Evolutionary conservation across 116 monocot species (phyloP).

Genomic region (Posidonia oceanica): DNA sequence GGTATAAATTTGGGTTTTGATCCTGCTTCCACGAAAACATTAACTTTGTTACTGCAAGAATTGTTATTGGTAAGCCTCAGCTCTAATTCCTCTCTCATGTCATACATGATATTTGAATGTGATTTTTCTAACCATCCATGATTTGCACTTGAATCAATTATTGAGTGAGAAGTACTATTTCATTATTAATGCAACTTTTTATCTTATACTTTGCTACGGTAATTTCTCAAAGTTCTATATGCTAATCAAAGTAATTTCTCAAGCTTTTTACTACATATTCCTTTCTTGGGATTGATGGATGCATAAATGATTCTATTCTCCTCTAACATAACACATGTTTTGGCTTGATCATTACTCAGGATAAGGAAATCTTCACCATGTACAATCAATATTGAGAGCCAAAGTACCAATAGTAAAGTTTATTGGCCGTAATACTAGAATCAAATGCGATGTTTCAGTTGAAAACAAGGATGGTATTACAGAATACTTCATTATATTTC

Average conservation of each 20-base stretch:
- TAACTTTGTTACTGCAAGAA: slow-evolving; percentile 28
- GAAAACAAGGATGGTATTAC: slow-evolving; percentile 83
- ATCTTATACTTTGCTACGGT: background rate
- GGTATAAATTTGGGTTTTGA: slow-evolving; percentile 59
- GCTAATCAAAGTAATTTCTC: slow-evolving; percentile 38
- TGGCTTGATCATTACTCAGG: slow-evolving; percentile 21
- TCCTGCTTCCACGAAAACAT: slow-evolving; percentile 67
- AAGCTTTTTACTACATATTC: too few relatives aligned
- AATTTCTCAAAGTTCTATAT: slow-evolving; percentile 33
- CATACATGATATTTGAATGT: too few relatives aligned
- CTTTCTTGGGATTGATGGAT: too few relatives aligned
- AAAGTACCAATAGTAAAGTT: slow-evolving; percentile 80
- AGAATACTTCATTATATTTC: slow-evolving; percentile 40
- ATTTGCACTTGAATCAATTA: too few relatives aligned
- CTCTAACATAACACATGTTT: background rate
- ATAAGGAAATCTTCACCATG: slow-evolving; percentile 39
- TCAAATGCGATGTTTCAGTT: slow-evolving; percentile 88
- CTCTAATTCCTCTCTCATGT: too few relatives aligned
- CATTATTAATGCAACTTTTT: too few relatives aligned
- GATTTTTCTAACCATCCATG: too few relatives aligned
- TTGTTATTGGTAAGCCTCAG: slow-evolving; percentile 41
- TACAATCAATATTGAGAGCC: slow-evolving; percentile 48
- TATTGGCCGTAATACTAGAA: slow-evolving; percentile 44
- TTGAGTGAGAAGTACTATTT: too few relatives aligned
- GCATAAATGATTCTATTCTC: background rate